These are phyloP conservation scores for Exophiala sideris DNA, from an alignment of 2,329 filamentous ascomycete genomes.

Conservation along the genomic window DNA sequence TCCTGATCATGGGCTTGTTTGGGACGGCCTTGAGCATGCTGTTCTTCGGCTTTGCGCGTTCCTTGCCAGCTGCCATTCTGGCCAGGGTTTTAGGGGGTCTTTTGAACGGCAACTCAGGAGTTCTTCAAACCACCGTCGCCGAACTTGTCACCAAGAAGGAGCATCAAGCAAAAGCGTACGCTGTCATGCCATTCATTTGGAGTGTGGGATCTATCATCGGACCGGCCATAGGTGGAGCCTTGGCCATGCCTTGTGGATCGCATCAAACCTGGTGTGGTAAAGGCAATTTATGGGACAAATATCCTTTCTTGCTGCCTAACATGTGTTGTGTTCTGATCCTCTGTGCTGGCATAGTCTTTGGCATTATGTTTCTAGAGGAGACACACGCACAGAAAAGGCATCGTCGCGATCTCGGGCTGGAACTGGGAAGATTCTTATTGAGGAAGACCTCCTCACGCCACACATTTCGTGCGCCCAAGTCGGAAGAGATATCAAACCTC, in stretches of 20 bases:
- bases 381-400: constrained; percentile 81
- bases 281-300: constrained; percentile 77
- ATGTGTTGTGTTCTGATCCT: constrained; percentile 83
- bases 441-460: neutral
- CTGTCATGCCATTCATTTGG: constrained; percentile 98
- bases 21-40: constrained; percentile 92
- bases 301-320: constrained; percentile 88
- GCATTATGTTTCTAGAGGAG: constrained; percentile 86
- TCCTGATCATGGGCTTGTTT: constrained; percentile 81
- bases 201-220: constrained; percentile 94
- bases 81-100: constrained; percentile 86
- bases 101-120: constrained; percentile 94
- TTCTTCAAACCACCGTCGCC: constrained; percentile 90
- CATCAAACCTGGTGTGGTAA: constrained; percentile 71
- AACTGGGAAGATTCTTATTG: constrained; percentile 70
- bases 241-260: constrained; percentile 80
- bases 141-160: constrained; percentile 91
- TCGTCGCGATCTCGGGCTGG: constrained; percentile 70
- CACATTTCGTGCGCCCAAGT: neutral
- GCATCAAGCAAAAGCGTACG: constrained; percentile 90
- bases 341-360: constrained; percentile 69
- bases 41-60: constrained; percentile 85
- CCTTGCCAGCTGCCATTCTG: constrained; percentile 74
- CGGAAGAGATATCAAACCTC: constrained; percentile 16
- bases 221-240: constrained; percentile 82